Evolutionary conservation across 768 basidiomycete species (phyloP), one percentile per base, ranked within the genome.

Genomic region (Daedaleopsis nitida): DNA sequence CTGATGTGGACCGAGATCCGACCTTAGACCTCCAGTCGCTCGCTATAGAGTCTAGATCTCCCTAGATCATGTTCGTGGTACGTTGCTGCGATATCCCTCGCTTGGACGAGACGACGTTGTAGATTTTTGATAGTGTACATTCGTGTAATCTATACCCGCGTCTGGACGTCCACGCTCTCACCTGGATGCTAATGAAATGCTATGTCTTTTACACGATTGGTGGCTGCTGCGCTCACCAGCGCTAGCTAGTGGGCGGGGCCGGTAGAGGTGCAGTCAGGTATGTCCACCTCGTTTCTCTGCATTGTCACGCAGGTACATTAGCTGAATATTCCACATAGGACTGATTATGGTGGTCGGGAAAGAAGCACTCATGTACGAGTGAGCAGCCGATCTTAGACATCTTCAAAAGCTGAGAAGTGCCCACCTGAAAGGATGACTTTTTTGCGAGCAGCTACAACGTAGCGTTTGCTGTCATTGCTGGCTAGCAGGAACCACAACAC

Each of bases 1-100:
- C 78, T 96, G 32, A 74, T 98, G 11, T 96, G 92, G 92, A 83
- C 86, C 11, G 96, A 98, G 74, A 79, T 96, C 34, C 78, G 86
- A 32, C 91, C 88, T 87, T 90, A 87, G 17, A 42, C 10, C 5
- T 17, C 17, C 13, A 42, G 39, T 10, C 39, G 11, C 5, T 13
- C 13, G 13, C 39, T 17, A 3, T 42, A 12, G 11, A 42, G 39
- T 42, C 11, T 42, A 42, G 39, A 42, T 42, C 39, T 13, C 11
- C 39, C 3, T 42, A 11, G 11, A 12, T 42, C 3, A 5, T 12
- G 2, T 42, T 42, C 10, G 39, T 42, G 39, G 27, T 32, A 32
- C 27, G 27, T 32, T 32, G 27, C 27, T 32, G 27, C 7, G 27
- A 32, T 32, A 3, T 3, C 27, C 27, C 27, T 32, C 27, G 27